These are phyloP conservation scores for Leavenworthia alabamica DNA, from an alignment of 345 rosid species.

Conservation along the genomic window DNA sequence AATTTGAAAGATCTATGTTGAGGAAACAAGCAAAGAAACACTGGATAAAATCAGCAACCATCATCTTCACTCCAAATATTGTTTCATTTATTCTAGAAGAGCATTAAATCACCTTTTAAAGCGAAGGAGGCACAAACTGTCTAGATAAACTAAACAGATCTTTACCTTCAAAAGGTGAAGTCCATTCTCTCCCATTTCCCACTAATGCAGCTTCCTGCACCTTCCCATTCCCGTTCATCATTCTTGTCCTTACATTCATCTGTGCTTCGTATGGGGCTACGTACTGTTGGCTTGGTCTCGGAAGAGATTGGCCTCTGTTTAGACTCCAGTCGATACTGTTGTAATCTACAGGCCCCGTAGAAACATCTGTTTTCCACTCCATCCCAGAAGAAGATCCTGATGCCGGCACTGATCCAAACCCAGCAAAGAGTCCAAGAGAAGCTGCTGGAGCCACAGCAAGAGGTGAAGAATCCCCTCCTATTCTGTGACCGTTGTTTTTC, in stretches of 20 bases:
- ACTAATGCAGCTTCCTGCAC: constrained; percentile 38
- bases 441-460: constrained; percentile 69
- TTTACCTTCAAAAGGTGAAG: constrained; percentile 82
- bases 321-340: constrained; percentile 79
- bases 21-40: constrained; percentile 29
- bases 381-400: constrained; percentile 61
- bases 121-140: constrained; percentile 44
- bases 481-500: constrained; percentile 37
- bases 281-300: constrained; percentile 43
- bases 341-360: constrained; percentile 56
- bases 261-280: constrained; percentile 35
- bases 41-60: constrained; percentile 29
- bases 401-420: constrained; percentile 42
- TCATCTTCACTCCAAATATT: constrained; percentile 5
- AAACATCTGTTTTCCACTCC: constrained; percentile 67
- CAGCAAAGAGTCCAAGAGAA: constrained; percentile 85
- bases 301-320: constrained; percentile 44
- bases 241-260: constrained; percentile 39
- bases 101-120: constrained; percentile 13
- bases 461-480: constrained; percentile 26
- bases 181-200: constrained; percentile 66
- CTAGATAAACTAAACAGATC: constrained; percentile 89
- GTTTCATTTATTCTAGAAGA: constrained; percentile 18
- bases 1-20: constrained; percentile 18
- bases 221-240: constrained; percentile 37